phyloP scores from a whole-genome alignment of 805 yeast genomes.

The Yarrowia osloensis region DNA sequence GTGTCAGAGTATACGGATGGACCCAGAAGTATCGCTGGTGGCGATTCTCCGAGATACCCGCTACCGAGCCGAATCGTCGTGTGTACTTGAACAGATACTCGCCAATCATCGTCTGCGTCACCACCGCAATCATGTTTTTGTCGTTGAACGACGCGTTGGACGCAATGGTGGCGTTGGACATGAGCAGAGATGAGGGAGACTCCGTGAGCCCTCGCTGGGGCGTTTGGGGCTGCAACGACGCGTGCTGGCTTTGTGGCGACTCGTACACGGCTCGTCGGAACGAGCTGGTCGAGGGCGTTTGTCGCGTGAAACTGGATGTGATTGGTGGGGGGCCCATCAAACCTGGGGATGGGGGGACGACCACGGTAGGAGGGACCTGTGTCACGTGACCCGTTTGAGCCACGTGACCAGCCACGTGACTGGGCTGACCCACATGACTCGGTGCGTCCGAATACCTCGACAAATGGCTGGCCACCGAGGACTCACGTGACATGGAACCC shows the following conservation, averaged over 20 bases:
- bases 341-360: neutral
- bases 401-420: neutral
- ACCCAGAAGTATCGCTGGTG: slow-evolving; percentile 96
- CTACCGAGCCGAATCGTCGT: slow-evolving; percentile 66
- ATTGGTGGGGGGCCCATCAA: slow-evolving; percentile 17
- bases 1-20: slow-evolving; percentile 87
- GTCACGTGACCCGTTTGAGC: neutral
- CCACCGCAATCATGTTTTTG: slow-evolving; percentile 74
- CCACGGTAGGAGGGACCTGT: too few species aligned
- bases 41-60: slow-evolving; percentile 68
- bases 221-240: neutral
- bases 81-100: slow-evolving; percentile 85
- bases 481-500: slow-evolving; percentile 3
- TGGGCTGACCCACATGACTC: neutral
- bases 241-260: neutral
- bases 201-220: neutral
- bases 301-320: neutral
- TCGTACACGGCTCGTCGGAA: slow-evolving; percentile 10
- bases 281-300: neutral
- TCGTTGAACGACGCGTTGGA: slow-evolving; percentile 40
- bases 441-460: neutral
- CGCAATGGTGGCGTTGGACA: slow-evolving; percentile 36
- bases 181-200: slow-evolving; percentile 8
- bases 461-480: neutral
- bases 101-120: slow-evolving; percentile 92